phyloP scores from a whole-genome alignment of 2,329 filamentous ascomycete genomes.

The Aspergillus sp. region DNA sequence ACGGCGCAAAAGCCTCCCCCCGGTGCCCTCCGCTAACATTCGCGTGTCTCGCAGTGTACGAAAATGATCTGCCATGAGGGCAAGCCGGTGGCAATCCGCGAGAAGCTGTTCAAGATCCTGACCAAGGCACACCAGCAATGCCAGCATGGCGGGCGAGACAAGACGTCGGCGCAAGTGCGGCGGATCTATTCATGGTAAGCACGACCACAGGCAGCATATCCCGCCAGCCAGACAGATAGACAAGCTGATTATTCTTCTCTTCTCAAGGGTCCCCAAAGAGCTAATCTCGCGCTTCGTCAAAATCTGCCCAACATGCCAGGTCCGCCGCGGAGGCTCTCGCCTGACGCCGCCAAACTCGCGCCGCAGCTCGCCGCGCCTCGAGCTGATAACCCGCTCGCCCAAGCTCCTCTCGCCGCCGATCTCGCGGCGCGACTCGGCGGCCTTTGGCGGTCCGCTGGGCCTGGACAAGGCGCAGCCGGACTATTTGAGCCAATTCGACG shows the following conservation, averaged over 20 bases:
- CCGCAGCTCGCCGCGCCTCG: constrained; percentile 29
- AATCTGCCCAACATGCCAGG: constrained; percentile 41
- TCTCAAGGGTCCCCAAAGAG: constrained; percentile 42
- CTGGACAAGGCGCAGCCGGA: constrained; percentile 21
- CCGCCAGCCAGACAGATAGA: too few relatives aligned
- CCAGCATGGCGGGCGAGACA: constrained; percentile 44
- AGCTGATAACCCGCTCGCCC: constrained; percentile 23
- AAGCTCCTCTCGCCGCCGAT: constrained; percentile 29
- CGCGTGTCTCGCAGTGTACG: constrained; percentile 17
- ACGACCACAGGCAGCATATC: not conserved
- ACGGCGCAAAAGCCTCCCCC: too few relatives aligned
- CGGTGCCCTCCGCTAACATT: constrained; percentile 2
- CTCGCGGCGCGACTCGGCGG: constrained; percentile 27
- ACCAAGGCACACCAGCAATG: constrained; percentile 43
- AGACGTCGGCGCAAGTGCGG: constrained; percentile 43
- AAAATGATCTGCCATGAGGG: constrained; percentile 42
- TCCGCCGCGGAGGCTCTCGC: constrained; percentile 35
- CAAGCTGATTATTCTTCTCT: too few relatives aligned
- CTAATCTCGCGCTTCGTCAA: constrained; percentile 44
- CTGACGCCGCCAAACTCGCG: constrained; percentile 34
- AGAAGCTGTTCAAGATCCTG: constrained; percentile 43
- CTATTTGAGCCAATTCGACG: constrained; percentile 18
- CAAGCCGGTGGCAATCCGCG: constrained; percentile 44
- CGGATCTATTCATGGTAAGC: constrained; percentile 42
- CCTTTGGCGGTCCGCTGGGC: constrained; percentile 17